Conservation (phyloP, 2,329 filamentous ascomycete species). For the Neonectria sp. region DNA sequence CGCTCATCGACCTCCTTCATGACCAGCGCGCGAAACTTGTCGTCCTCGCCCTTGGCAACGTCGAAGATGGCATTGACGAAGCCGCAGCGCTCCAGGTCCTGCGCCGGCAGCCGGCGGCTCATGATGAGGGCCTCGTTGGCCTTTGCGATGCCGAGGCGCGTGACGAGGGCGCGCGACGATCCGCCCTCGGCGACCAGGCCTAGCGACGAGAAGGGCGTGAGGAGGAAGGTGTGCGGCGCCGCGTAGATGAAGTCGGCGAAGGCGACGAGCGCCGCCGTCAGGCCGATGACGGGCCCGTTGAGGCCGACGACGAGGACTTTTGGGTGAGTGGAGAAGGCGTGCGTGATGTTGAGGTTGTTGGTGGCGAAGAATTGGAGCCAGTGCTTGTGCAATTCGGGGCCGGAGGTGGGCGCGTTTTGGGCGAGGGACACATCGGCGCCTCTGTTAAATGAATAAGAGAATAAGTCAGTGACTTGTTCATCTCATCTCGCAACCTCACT, state of each 20-base stretch:
- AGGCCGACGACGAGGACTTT: conserved; percentile 94
- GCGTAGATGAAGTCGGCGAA: conserved; percentile 95
- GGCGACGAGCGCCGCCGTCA: conserved; percentile 86
- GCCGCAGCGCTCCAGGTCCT: conserved; percentile 81
- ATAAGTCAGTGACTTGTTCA: neutral
- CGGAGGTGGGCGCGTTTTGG: conserved; percentile 58
- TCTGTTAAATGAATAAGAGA: conserved; percentile 59
- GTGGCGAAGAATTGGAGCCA: conserved; percentile 82
- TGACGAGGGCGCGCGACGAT: conserved; percentile 83
- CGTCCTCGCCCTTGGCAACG: conserved; percentile 72
- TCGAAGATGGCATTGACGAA: conserved; percentile 90
- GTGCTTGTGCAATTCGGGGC: conserved; percentile 60
- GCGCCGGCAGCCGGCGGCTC: conserved; percentile 81
- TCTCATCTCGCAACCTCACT: neutral
- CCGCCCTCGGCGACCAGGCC: conserved; percentile 93
- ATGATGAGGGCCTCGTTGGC: conserved; percentile 96
- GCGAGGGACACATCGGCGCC: conserved; percentile 82
- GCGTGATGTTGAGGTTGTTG: conserved; percentile 91
- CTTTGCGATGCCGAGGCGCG: conserved; percentile 83
- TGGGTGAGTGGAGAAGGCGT: conserved; percentile 92
- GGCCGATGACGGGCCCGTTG: conserved; percentile 92
- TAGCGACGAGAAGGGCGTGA: conserved; percentile 92
- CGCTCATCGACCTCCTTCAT: conserved; percentile 85
- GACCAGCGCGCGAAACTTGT: conserved; percentile 79
- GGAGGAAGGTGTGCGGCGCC: conserved; percentile 84